Conservation (phyloP, 331 rosid genomes). For the Quercus tomentella region DNA sequence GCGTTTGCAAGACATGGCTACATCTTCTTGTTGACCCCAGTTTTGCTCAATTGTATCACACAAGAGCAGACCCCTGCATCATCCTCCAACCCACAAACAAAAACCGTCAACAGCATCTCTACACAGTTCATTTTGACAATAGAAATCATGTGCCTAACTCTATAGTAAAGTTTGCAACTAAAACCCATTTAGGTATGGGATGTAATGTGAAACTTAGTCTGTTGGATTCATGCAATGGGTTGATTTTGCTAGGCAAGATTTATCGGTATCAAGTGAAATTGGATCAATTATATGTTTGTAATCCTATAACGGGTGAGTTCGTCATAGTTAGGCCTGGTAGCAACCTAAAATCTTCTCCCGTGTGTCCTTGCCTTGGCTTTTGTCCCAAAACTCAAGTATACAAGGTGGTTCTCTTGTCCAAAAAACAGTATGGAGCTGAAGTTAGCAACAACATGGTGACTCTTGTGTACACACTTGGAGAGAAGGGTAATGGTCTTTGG, state of each 20-base stretch:
- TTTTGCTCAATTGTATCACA: background rate
- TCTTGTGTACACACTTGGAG: background rate
- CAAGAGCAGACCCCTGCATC: background rate
- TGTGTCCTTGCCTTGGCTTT: background rate
- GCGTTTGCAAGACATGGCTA: background rate
- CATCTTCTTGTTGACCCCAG: background rate
- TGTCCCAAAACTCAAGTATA: background rate
- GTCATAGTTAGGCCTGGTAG: background rate
- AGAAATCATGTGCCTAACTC: background rate
- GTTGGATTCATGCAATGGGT: background rate
- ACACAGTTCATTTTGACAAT: background rate
- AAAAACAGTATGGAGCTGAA: background rate
- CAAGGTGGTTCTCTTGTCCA: background rate
- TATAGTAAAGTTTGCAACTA: background rate
- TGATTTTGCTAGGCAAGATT: background rate
- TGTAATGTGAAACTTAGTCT: background rate
- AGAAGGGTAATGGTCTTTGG: background rate
- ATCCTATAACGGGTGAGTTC: background rate
- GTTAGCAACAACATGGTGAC: background rate
- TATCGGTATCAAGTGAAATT: background rate
- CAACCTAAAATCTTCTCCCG: background rate
- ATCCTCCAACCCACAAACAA: background rate
- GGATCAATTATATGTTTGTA: background rate
- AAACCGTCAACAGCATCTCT: background rate
- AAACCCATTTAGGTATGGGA: background rate